Evolutionary conservation across 257 asterid genomes (phyloP).

Genomic region (Apocynum venetum): DNA sequence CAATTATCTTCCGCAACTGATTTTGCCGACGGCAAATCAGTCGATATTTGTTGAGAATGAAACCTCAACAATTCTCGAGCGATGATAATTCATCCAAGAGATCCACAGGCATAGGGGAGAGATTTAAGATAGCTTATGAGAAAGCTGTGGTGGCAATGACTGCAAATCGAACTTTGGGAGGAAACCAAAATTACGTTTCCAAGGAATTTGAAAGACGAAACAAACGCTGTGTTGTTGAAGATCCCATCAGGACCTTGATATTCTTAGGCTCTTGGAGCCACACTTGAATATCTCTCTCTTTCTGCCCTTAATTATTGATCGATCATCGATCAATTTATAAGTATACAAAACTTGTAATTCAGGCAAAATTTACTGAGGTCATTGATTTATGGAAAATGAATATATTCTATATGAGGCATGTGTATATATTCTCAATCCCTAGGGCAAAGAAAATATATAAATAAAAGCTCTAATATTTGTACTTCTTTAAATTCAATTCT

Average conservation of each 20-base stretch:
- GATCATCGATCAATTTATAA: background rate
- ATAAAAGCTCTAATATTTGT: background rate
- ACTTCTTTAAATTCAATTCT: too few relatives aligned
- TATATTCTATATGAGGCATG: background rate
- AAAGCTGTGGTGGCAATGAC: constrained; percentile 10
- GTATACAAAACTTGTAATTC: background rate
- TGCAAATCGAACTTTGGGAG: background rate
- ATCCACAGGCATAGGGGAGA: constrained; percentile 21
- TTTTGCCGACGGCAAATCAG: background rate
- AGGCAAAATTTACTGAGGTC: background rate
- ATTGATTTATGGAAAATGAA: background rate
- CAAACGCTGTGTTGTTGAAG: constrained; percentile 38
- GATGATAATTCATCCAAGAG: constrained; percentile 26
- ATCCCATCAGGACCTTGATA: constrained; percentile 59
- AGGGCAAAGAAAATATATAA: background rate
- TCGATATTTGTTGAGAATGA: constrained; percentile 24
- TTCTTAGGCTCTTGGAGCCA: constrained; percentile 63
- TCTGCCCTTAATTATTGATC: background rate
- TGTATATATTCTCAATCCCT: background rate
- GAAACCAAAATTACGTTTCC: constrained; percentile 9
- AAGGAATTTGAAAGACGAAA: constrained; percentile 38
- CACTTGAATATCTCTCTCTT: constrained; percentile 20
- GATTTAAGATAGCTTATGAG: constrained; percentile 17
- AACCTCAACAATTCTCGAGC: constrained; percentile 28
- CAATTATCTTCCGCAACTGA: background rate